Evolutionary conservation across 768 basidiomycete species (phyloP), one percentile per base, ranked within the genome.

Genomic region (Russula vinacea): DNA sequence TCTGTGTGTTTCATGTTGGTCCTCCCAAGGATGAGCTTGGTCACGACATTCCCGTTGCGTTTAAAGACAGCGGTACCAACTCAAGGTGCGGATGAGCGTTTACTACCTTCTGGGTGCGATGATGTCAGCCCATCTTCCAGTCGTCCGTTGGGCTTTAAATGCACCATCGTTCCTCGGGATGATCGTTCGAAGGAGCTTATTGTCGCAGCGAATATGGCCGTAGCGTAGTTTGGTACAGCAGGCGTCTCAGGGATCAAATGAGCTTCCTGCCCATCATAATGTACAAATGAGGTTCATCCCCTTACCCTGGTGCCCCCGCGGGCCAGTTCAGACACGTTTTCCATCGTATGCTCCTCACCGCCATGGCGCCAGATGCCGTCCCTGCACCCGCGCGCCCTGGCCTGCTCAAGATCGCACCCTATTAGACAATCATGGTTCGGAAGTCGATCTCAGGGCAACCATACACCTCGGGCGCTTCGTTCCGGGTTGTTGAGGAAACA

Each of bases 371-470:
- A 26, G 64, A 65, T n/a, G 52, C 47, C 22, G 67, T 58, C 42
- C 64, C 67, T 9, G 58, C 58, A 11, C 51, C 68, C 0, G 60
- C 67, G 44, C 64, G 56, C n/a, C 72, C 73, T 5, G 87, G 86
- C 14, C 78, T 97, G 64, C 88, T 89, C 73, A 92, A 93, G 73
- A 82, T 89, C 57, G 77, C 87, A 45, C 90, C 94, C 0, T 96
- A 96, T 73, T 97, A 93, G 92, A n/a, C n/a, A n/a, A n/a, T n/a
- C n/a, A n/a, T n/a, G n/a, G n/a, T n/a, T n/a, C n/a, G n/a, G n/a
- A n/a, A n/a, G n/a, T n/a, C n/a, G n/a, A n/a, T n/a, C n/a, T n/a
- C n/a, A n/a, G n/a, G n/a, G n/a, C n/a, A n/a, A n/a, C n/a, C n/a
- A n/a, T n/a, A n/a, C n/a, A n/a, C n/a, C n/a, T n/a, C n/a, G n/a